Percentiles rank a stretch among this genome's conserved stretches.
phyloP scores from a whole-genome alignment of 2,329 filamentous ascomycete genomes.

The Ceratocystiopsis sp. region DNA sequence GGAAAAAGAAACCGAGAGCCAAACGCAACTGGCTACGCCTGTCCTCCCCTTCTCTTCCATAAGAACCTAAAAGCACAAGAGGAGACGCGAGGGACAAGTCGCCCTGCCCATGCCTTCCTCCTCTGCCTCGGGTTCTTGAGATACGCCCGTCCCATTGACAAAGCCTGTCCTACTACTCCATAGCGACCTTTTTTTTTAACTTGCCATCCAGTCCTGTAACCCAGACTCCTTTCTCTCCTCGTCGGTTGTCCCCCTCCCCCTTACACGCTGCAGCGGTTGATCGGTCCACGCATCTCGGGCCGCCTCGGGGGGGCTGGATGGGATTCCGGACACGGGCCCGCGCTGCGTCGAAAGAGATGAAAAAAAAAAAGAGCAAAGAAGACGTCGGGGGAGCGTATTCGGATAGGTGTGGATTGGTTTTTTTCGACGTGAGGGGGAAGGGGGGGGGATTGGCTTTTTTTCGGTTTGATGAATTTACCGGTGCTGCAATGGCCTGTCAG shows the following conservation, averaged over 20 bases:
- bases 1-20: too few relatives aligned
- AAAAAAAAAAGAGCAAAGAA: constrained; percentile 1
- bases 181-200: too few relatives aligned
- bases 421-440: background rate
- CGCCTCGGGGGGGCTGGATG: background rate
- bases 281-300: too few relatives aligned
- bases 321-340: background rate
- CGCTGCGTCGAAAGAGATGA: background rate
- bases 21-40: too few relatives aligned
- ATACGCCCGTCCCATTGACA: too few relatives aligned
- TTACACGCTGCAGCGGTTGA: too few relatives aligned
- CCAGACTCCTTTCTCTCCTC: background rate
- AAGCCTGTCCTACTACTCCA: too few relatives aligned
- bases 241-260: background rate
- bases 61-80: background rate
- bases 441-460: background rate
- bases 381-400: background rate
- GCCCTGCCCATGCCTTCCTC: too few relatives aligned
- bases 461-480: constrained; percentile 1
- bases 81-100: too few relatives aligned
- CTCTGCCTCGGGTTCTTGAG: too few relatives aligned
- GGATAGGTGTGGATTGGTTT: background rate
- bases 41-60: background rate
- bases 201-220: background rate
- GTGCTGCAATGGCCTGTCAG: constrained; percentile 1